phyloP scores from a whole-genome alignment of 1,139 yeast species.

The Zhuliangozyma parablackwelliae region DNA sequence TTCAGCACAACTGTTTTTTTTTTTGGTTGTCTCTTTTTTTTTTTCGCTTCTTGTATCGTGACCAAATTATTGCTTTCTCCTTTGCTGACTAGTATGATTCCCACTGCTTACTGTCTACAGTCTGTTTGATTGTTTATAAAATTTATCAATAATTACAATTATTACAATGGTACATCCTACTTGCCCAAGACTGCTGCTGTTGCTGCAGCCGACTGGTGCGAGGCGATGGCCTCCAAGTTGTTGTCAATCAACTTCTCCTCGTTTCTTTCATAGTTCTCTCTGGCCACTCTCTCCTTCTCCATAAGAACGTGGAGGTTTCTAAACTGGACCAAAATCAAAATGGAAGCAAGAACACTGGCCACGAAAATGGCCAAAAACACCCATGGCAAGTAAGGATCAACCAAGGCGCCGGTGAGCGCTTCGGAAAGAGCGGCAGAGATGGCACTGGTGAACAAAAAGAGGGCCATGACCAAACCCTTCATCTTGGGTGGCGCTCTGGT shows the following conservation, averaged over 20 bases:
- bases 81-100: too few species aligned
- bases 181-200: too few species aligned
- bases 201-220: constrained; percentile 2
- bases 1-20: too few species aligned
- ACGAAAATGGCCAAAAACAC: constrained; percentile 50
- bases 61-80: too few species aligned
- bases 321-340: constrained; percentile 42
- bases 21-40: too few species aligned
- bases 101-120: too few species aligned
- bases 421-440: constrained; percentile 55
- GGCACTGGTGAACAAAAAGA: constrained; percentile 59
- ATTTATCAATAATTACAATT: too few species aligned
- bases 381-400: constrained; percentile 53
- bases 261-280: constrained; percentile 18
- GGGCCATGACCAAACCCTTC: constrained; percentile 66
- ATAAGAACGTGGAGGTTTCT: constrained; percentile 50
- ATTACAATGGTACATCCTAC: too few species aligned
- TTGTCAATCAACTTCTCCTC: constrained; percentile 4
- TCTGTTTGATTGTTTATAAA: too few species aligned
- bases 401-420: constrained; percentile 51
- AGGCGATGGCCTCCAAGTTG: constrained; percentile 4
- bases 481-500: constrained; percentile 63
- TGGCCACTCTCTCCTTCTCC: constrained; percentile 37
- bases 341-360: constrained; percentile 41
- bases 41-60: too few species aligned